Base-by-base conservation (phyloP, 148 eudicot genomes). In the Rhododendron griersonianum region DNA sequence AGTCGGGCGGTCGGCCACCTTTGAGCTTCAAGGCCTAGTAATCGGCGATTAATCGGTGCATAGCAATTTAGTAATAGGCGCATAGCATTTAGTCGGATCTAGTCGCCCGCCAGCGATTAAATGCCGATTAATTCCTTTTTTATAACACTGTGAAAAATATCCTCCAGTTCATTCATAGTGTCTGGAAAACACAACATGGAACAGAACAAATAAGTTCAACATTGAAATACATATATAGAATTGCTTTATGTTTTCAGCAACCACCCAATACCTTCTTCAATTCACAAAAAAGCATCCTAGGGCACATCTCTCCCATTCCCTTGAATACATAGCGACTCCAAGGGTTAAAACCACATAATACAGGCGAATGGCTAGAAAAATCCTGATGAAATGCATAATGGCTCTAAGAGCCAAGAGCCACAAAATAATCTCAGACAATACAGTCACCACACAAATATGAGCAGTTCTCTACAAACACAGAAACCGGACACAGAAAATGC, bases 301-400 rank as follows among this genome's bases (percentile, higher is more conserved):
- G 33, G 55, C 16, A 45, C 81, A 8, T 14, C 51, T 19, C 30
- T 44, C 15, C 30, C 55, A n/a, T 11, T 78, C 33, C 81, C 15
- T 78, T 78, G n/a, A n/a, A n/a, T n/a, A 76, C 81, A 78, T 25
- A 78, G 55, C 15, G 28, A 78, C 57, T 47, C 28, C 81, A n/a
- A 7, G 13, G 37, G 23, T 13, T 25, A 48, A 80, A 37, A 80
- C 35, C 16, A 48, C 37, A 47, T 25, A 55, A 0, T 14, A 80
- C 23, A 16, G 25, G 13, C 23, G 0, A n/a, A 8, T 78, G 25
- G 57, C 57, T 5, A 77, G 80, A 41, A 15, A 77, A 77, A 16
- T 77, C 21, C 28, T 11, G 61, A 57, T 25, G 37, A 25, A 30
- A 50, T 25, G 18, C 6, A 28, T 51, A 81, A 81, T 30, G 44